Evolutionary conservation across 371 early-diverging fungal genomes (phyloP).

Genomic region (Actinomucor elegans): DNA sequence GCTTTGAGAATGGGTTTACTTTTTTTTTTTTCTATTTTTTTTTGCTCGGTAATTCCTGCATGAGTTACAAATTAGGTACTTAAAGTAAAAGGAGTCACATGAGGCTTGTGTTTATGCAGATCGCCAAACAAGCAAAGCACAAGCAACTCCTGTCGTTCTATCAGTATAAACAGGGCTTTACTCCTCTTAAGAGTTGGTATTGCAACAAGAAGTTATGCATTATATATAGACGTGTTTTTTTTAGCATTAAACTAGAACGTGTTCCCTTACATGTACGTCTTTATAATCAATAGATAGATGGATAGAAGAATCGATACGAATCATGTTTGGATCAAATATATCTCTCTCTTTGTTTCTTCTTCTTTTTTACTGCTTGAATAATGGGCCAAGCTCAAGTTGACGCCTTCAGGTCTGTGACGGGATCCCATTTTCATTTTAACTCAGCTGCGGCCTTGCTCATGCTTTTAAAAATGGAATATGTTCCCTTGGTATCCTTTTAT

Average conservation of each 20-base stretch:
- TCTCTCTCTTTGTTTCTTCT: neutral
- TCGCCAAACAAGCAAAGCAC: too few relatives aligned
- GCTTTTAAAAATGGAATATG: conserved; percentile 16
- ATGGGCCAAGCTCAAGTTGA: conserved; percentile 7
- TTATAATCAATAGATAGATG: neutral
- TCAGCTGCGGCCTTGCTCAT: conserved; percentile 21
- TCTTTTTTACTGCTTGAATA: neutral
- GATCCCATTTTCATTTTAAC: conserved; percentile 3
- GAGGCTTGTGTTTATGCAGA: too few relatives aligned
- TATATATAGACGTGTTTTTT: too few relatives aligned
- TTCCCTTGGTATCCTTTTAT: conserved; percentile 17
- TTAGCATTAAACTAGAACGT: too few relatives aligned
- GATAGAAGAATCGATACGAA: too few relatives aligned
- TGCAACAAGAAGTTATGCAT: too few relatives aligned
- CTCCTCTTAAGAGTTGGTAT: too few relatives aligned
- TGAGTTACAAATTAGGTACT: neutral
- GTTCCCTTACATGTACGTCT: too few relatives aligned
- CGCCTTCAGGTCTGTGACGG: conserved; percentile 3
- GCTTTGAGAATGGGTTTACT: conserved; percentile 7
- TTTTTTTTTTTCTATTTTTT: neutral
- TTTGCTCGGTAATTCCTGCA: too few relatives aligned
- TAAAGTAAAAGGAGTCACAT: conserved; percentile 5
- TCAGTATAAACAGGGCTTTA: too few relatives aligned
- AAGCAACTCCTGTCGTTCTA: too few relatives aligned
- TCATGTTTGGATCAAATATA: too few relatives aligned